These are phyloP conservation scores for Persicaria tinctoria DNA, from an alignment of 148 eudicot species.

Conservation along the genomic window DNA sequence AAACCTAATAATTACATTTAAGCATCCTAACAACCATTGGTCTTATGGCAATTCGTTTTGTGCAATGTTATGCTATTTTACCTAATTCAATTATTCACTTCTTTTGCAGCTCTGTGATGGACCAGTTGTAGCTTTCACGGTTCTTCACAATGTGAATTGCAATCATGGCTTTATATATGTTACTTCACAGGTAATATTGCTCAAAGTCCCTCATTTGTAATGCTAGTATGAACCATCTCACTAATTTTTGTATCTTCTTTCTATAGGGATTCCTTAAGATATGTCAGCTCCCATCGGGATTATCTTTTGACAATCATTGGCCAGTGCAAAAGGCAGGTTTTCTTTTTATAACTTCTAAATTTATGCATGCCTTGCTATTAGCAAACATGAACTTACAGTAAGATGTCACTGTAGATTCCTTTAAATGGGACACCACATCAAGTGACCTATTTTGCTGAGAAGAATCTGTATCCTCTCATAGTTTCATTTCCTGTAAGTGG, in stretches of 20 bases:
- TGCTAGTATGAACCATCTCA: neutral
- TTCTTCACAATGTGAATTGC: conserved; percentile 96
- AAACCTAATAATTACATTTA: too few species aligned
- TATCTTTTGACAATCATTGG: conserved; percentile 87
- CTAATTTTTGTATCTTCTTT: conserved; percentile 1
- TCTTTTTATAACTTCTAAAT: neutral
- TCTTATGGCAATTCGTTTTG: neutral
- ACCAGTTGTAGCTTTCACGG: conserved; percentile 82
- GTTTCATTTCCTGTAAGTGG: conserved; percentile 86
- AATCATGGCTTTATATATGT: conserved; percentile 93
- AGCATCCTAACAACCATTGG: neutral
- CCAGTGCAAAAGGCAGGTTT: conserved; percentile 76
- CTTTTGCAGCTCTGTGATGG: conserved; percentile 85
- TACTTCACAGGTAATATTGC: conserved; percentile 62
- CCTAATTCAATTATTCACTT: conserved; percentile 8
- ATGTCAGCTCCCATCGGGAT: conserved; percentile 71
- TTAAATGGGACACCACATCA: conserved; percentile 98
- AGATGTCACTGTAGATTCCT: conserved; percentile 46
- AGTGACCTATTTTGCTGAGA: conserved; percentile 90
- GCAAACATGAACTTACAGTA: conserved; percentile 11
- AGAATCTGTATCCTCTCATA: conserved; percentile 84
- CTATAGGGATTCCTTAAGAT: conserved; percentile 81
- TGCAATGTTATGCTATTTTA: neutral
- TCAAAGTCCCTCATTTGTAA: neutral
- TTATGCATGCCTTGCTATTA: conserved; percentile 1